Percentiles rank a stretch among this genome's conserved stretches.
phyloP scores from a whole-genome alignment of 2,329 filamentous ascomycete genomes.

The Aspergillus fumigatiaffinis region DNA sequence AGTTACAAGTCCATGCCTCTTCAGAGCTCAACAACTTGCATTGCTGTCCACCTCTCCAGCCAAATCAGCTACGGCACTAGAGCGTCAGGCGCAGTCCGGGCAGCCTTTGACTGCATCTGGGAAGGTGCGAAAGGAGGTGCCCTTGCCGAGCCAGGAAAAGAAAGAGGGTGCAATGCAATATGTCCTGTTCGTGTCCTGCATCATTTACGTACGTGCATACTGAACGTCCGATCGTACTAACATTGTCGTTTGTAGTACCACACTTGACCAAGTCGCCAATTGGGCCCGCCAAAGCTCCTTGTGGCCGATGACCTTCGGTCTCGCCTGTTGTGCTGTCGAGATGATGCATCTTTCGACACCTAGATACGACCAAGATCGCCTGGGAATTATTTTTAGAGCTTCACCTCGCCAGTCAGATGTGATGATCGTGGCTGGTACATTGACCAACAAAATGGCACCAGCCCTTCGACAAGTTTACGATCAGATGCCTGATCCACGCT shows the following conservation, averaged over 20 bases:
- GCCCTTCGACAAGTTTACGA: slow-evolving; percentile 88
- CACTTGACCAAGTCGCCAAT: slow-evolving; percentile 71
- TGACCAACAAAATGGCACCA: slow-evolving; percentile 95
- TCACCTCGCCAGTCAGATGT: slow-evolving; percentile 85
- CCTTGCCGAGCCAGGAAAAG: slow-evolving; percentile 48
- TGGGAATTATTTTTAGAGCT: slow-evolving; percentile 87
- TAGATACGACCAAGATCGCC: slow-evolving; percentile 83
- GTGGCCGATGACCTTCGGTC: slow-evolving; percentile 89
- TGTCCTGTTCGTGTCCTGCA: slow-evolving; percentile 39
- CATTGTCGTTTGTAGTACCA: slow-evolving; percentile 29
- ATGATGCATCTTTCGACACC: slow-evolving; percentile 94
- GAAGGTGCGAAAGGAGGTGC: slow-evolving; percentile 46
- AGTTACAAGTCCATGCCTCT: slow-evolving; percentile 23
- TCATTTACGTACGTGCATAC: not conserved
- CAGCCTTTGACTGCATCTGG: slow-evolving; percentile 39
- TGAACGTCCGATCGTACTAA: not conserved
- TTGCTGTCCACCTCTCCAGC: slow-evolving; percentile 42
- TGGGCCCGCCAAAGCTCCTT: slow-evolving; percentile 84
- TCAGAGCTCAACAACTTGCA: slow-evolving; percentile 35
- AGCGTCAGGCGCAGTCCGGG: slow-evolving; percentile 30
- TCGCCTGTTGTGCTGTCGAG: slow-evolving; percentile 85
- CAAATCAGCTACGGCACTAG: slow-evolving; percentile 41
- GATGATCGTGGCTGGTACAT: slow-evolving; percentile 89
- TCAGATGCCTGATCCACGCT: slow-evolving; percentile 90
- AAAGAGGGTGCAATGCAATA: slow-evolving; percentile 51